Evolutionary conservation across 2,329 filamentous ascomycete genomes (phyloP).

Genomic region (Didymella sp.): DNA sequence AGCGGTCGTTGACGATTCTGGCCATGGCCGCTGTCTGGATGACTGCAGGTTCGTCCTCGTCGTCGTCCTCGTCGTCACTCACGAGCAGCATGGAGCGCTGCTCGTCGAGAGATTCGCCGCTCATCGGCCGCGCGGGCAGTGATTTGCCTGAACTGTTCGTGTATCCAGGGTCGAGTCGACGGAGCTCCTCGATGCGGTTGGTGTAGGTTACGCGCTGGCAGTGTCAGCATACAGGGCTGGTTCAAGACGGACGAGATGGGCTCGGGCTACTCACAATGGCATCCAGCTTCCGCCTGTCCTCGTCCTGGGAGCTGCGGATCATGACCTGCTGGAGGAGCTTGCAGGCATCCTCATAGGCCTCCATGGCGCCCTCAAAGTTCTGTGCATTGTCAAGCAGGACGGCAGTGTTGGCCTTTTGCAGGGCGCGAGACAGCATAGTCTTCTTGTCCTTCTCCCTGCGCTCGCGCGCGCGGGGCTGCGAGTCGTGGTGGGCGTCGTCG

Average conservation of each 20-base stretch:
- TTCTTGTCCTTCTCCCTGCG: constrained; percentile 69
- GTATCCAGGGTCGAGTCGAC: constrained; percentile 68
- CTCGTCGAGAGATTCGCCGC: constrained; percentile 61
- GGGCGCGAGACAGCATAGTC: constrained; percentile 92
- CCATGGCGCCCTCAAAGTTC: constrained; percentile 89
- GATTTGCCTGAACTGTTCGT: constrained; percentile 69
- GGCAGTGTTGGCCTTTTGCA: constrained; percentile 94
- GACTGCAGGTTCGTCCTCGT: constrained; percentile 49
- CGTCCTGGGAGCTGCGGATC: constrained; percentile 79
- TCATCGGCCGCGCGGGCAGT: constrained; percentile 73
- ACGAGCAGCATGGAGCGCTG: constrained; percentile 47
- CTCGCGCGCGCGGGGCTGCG: constrained; percentile 51
- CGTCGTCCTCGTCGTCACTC: constrained; percentile 46
- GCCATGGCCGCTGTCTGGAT: constrained; percentile 63
- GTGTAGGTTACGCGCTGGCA: constrained; percentile 84
- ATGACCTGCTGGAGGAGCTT: constrained; percentile 87
- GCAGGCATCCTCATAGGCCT: constrained; percentile 91
- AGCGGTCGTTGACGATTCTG: constrained; percentile 58
- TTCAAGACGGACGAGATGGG: neutral
- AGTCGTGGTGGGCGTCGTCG: constrained; percentile 43
- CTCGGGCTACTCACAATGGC: constrained; percentile 76
- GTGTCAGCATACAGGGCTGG: constrained; percentile 19
- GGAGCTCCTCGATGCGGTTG: constrained; percentile 85
- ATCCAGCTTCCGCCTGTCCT: constrained; percentile 89
- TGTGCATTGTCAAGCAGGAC: constrained; percentile 95